Base-by-base conservation (phyloP, 345 rosid genomes). In the Bruguiera parviflora region DNA sequence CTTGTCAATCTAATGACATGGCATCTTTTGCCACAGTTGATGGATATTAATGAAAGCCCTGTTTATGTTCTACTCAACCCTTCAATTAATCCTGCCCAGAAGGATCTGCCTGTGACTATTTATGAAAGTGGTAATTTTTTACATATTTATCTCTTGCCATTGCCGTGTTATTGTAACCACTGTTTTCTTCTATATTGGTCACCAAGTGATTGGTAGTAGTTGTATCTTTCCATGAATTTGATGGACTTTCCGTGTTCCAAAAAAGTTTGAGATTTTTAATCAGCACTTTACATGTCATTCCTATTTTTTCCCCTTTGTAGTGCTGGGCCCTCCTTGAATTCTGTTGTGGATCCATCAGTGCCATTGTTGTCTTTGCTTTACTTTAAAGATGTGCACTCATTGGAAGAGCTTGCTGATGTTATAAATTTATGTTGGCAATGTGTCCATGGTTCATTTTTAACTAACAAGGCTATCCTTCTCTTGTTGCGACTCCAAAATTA, bases 31-130 rank as follows among this genome's bases (percentile, higher is more conserved):
- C 77, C 29, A 67, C 93, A 95, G 99, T 73, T 95, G 81, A 95
- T 91, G 96, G 99, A 92, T 77, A 87, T 95, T 71, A 95, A 95
- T 68, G 99, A 95, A 79, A 91, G 92, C 77, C 97, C 97, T 63
- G 89, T 91, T 61, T 95, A 89, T 79, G 91, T 91, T 21, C 91
- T 95, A 60, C 88, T 95, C 28, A 91, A 95, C 75, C 96, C 99
- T 43, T 80, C 85, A 1, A 91, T 95, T 72, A 91, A 87, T 78
- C 97, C 83, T 61, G 82, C 92, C 24, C 97, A 92, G 66, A 95
- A 92, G 80, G 97, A 95, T 86, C 96, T 95, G 25, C 99, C 97
- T 1, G 82, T 95, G 47, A 87, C 96, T 62, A 92, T 95, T 24
- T 91, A 73, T 27, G 99, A 95, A 78, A 95, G 92, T 59, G 98